A percentile compares a stretch with the other conserved stretches of the same genome.
Evolutionary conservation across 2,329 filamentous ascomycete species (phyloP).

Genomic region (Canariomyces notabilis): DNA sequence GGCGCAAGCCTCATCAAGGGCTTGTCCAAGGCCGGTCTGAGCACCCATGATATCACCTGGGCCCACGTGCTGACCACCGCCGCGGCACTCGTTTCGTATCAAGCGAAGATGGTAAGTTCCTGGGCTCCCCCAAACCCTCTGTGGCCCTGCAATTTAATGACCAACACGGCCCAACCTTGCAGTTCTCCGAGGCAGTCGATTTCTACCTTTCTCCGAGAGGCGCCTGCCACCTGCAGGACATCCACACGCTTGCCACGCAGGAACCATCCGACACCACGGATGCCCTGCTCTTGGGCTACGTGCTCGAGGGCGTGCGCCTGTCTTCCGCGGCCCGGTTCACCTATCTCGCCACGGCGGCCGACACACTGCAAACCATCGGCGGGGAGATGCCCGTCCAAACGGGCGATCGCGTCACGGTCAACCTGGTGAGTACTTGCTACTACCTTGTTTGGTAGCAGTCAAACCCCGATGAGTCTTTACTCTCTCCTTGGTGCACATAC

Average conservation of each 20-base stretch:
- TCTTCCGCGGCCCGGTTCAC: conserved; percentile 54
- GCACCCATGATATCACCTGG: conserved; percentile 63
- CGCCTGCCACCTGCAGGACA: conserved; percentile 50
- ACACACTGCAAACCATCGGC: conserved; percentile 47
- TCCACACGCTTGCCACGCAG: conserved; percentile 54
- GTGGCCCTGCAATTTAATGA: no score
- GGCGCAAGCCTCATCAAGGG: conserved; percentile 62
- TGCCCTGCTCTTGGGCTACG: conserved; percentile 61
- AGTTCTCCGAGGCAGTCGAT: conserved; percentile 69
- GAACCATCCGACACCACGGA: conserved; percentile 55
- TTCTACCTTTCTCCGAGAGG: conserved; percentile 61
- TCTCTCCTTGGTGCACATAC: no score
- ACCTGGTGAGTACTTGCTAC: conserved; percentile 45
- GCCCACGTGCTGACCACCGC: conserved; percentile 64
- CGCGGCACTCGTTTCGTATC: conserved; percentile 62
- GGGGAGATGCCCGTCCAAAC: conserved; percentile 46
- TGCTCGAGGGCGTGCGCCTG: conserved; percentile 66
- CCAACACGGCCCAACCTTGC: conserved; percentile 7
- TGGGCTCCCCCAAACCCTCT: not conserved
- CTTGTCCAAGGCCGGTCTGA: conserved; percentile 59
- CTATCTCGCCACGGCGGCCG: conserved; percentile 46
- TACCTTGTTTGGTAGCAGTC: no score
- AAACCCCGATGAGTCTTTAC: not conserved
- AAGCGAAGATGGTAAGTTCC: conserved; percentile 57
- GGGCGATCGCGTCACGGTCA: conserved; percentile 59